A percentile compares a stretch with the other conserved stretches of the same genome.
phyloP scores from a whole-genome alignment of 2,329 filamentous ascomycete genomes.

The Davidsoniella virescens region DNA sequence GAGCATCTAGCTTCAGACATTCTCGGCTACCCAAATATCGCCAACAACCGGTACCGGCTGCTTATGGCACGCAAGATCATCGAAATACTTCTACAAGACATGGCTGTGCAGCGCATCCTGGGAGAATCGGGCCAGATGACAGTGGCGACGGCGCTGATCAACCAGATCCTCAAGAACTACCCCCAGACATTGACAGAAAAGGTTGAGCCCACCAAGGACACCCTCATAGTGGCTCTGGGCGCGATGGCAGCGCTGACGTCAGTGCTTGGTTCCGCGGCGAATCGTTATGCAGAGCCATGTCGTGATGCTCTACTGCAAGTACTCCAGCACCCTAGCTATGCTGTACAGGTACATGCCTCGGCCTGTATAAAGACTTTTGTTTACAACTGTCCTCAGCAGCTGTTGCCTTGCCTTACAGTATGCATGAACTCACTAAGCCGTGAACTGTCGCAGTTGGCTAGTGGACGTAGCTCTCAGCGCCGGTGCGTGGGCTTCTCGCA shows the following conservation, averaged over 20 bases:
- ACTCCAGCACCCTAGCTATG: constrained; percentile 87
- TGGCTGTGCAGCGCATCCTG: constrained; percentile 65
- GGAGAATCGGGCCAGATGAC: constrained; percentile 79
- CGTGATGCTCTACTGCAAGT: constrained; percentile 80
- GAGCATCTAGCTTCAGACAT: constrained; percentile 69
- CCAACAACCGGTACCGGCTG: constrained; percentile 73
- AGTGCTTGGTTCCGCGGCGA: constrained; percentile 68
- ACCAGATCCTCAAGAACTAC: constrained; percentile 84
- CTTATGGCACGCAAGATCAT: constrained; percentile 74
- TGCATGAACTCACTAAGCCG: constrained; percentile 91
- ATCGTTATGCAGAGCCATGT: constrained; percentile 62
- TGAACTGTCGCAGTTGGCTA: constrained; percentile 63
- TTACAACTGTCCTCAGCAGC: constrained; percentile 77
- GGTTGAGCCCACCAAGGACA: constrained; percentile 76
- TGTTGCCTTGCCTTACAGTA: constrained; percentile 79
- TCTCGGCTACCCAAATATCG: constrained; percentile 57
- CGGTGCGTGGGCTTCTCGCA: constrained; percentile 84
- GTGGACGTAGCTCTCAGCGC: constrained; percentile 60
- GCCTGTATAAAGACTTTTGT: constrained; percentile 77
- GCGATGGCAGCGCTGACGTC: constrained; percentile 64
- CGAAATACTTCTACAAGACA: constrained; percentile 66
- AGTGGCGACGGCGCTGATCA: constrained; percentile 67
- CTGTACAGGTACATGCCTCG: constrained; percentile 80
- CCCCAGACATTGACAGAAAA: constrained; percentile 77
- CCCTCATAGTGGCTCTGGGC: constrained; percentile 61